Evolutionary conservation across 1,284 basidiomycete genomes (phyloP).

Genomic region (Puccinia polysora): DNA sequence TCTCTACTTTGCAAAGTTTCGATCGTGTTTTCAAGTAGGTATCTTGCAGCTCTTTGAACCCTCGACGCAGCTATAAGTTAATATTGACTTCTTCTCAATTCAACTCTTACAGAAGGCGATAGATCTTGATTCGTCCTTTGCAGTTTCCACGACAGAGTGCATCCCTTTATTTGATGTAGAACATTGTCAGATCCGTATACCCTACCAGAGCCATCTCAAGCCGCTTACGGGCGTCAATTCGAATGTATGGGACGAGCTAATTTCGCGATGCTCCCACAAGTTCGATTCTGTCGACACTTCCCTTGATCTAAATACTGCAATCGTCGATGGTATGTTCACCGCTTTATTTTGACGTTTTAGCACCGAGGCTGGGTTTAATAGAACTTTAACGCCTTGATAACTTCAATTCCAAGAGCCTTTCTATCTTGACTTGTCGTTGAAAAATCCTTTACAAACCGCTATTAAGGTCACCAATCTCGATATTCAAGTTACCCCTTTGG

Average conservation of each 20-base stretch:
- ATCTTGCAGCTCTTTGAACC: neutral
- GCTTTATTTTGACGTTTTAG: neutral
- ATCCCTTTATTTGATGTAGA: conserved; percentile 13
- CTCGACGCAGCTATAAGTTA: neutral
- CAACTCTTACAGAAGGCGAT: neutral
- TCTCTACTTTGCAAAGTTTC: conserved; percentile 16
- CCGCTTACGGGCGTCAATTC: neutral
- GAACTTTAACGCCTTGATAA: neutral
- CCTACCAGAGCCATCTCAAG: conserved; percentile 20
- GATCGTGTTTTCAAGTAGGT: conserved; percentile 21
- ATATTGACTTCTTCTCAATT: neutral
- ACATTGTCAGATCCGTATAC: conserved; percentile 22
- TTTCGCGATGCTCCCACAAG: neutral
- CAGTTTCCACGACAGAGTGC: neutral
- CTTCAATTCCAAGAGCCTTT: conserved; percentile 50
- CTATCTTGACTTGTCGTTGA: conserved; percentile 61
- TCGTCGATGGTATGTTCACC: conserved; percentile 20
- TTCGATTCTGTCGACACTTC: neutral
- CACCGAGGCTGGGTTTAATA: neutral
- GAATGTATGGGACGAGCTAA: neutral
- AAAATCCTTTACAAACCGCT: conserved; percentile 44
- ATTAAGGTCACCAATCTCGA: conserved; percentile 31
- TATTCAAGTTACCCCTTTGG: neutral
- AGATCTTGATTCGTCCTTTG: neutral
- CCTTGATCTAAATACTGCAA: neutral